Evolutionary conservation across 257 asterid genomes (phyloP).

Genomic region (Paraleonurus japonicus): DNA sequence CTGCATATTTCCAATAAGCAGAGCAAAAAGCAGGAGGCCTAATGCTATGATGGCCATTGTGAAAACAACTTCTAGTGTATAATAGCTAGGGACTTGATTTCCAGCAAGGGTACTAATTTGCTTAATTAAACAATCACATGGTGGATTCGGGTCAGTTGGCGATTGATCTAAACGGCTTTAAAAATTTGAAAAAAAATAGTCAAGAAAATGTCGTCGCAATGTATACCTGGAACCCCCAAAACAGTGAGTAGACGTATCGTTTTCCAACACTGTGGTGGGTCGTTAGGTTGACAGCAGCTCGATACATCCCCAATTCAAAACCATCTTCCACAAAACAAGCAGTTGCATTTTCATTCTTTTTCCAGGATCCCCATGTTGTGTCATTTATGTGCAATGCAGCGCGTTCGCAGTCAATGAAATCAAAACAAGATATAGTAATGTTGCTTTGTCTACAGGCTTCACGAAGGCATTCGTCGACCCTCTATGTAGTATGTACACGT

Average conservation of each 20-base stretch:
- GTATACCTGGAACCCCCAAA: conserved; percentile 99
- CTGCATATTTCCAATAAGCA: conserved; percentile 96
- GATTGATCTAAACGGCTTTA: not conserved
- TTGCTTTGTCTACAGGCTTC: conserved; percentile 54
- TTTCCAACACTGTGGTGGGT: conserved; percentile 34
- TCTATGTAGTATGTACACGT: conserved; percentile 48
- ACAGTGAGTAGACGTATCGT: conserved; percentile 78
- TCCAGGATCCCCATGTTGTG: conserved; percentile 54
- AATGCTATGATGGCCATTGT: conserved; percentile 81
- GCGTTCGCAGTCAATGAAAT: conserved; percentile 71
- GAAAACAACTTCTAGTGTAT: conserved; percentile 79
- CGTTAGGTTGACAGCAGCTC: conserved; percentile 61
- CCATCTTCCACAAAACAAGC: conserved; percentile 59
- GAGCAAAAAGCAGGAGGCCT: conserved; percentile 88
- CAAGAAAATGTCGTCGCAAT: not conserved
- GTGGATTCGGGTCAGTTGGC: conserved; percentile 5
- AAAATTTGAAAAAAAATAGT: not conserved
- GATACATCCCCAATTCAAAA: conserved; percentile 69
- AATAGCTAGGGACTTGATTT: conserved; percentile 85
- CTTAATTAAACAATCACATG: conserved; percentile 31
- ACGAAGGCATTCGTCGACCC: conserved; percentile 86
- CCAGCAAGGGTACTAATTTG: conserved; percentile 98
- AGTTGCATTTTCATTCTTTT: conserved; percentile 44
- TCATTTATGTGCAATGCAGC: conserved; percentile 24
- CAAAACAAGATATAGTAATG: conserved; percentile 35